Percentiles rank a stretch among this genome's conserved stretches.
Evolutionary conservation across 2,329 filamentous ascomycete species (phyloP).

Genomic region (Chrysosporium keratinophilum): DNA sequence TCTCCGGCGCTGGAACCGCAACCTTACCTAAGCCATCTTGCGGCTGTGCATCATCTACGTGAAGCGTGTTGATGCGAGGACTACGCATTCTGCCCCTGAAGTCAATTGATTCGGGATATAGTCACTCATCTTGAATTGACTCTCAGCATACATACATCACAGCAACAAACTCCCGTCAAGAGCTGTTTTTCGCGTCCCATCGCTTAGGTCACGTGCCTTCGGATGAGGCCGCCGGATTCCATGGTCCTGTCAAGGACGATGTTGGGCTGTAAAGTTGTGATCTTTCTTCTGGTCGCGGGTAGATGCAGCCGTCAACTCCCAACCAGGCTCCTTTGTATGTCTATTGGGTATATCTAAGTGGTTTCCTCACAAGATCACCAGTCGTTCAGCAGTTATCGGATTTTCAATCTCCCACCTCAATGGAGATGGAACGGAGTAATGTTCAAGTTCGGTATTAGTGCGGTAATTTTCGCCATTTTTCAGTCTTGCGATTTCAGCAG

Average conservation of each 20-base stretch:
- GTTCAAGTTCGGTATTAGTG: not conserved
- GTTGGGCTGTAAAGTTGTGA: slow-evolving; percentile 7
- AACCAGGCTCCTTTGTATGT: not conserved
- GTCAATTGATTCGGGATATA: too few relatives aligned
- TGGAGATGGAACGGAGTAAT: not conserved
- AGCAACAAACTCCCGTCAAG: too few relatives aligned
- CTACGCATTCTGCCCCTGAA: too few relatives aligned
- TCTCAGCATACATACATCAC: too few relatives aligned
- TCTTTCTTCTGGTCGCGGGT: slow-evolving; percentile 1
- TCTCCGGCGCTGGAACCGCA: too few relatives aligned
- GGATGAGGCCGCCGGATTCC: not conserved
- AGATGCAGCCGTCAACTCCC: not conserved
- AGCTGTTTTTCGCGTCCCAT: not conserved
- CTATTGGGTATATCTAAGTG: not conserved
- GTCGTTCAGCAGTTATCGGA: not conserved
- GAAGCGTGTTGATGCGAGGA: too few relatives aligned
- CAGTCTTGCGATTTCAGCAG: not conserved
- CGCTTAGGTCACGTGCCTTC: not conserved
- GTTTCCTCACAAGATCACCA: not conserved
- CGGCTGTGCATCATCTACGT: too few relatives aligned
- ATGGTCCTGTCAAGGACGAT: slow-evolving; percentile 1
- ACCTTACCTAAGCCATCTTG: too few relatives aligned
- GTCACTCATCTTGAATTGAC: too few relatives aligned
- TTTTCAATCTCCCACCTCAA: not conserved
- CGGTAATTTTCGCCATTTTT: not conserved